phyloP scores from a whole-genome alignment of 768 basidiomycete species.

The Russula sp. region DNA sequence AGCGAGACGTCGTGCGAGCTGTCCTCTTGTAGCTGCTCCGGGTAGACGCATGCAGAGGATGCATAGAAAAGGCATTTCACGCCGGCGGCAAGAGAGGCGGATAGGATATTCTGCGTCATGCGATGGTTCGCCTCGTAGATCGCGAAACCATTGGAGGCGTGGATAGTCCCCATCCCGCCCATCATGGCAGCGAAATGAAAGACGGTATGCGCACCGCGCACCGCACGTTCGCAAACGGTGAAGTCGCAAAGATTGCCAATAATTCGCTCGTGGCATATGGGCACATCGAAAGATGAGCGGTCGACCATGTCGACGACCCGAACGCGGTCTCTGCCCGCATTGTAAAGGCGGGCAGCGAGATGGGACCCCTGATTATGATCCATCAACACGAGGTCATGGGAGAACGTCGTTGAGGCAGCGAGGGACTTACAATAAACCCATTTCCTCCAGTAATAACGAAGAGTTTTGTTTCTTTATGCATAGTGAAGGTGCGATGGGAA shows the following conservation, averaged over 20 bases:
- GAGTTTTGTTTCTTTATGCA: conserved; percentile 11
- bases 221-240: conserved; percentile 34
- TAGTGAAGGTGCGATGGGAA: neutral
- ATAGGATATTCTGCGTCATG: conserved; percentile 46
- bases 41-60: conserved; percentile 57
- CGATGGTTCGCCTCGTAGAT: conserved; percentile 46
- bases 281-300: conserved; percentile 14
- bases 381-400: too few relatives aligned
- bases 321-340: conserved; percentile 31
- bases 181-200: conserved; percentile 57
- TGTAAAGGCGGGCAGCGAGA: conserved; percentile 37
- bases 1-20: conserved; percentile 38
- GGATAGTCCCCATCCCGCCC: conserved; percentile 63
- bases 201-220: conserved; percentile 39
- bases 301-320: conserved; percentile 40
- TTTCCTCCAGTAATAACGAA: conserved; percentile 42
- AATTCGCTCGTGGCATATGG: conserved; percentile 34
- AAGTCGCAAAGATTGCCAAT: conserved; percentile 44
- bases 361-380: conserved; percentile 52
- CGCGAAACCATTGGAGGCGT: conserved; percentile 41
- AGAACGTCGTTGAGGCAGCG: too few relatives aligned
- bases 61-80: conserved; percentile 48
- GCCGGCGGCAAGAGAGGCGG: conserved; percentile 34
- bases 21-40: conserved; percentile 36
- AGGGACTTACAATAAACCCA: too few relatives aligned